Percentiles rank a stretch among this genome's conserved stretches.
Conservation (phyloP, 2,329 filamentous ascomycete species). For the Fusarium circinatum region DNA sequence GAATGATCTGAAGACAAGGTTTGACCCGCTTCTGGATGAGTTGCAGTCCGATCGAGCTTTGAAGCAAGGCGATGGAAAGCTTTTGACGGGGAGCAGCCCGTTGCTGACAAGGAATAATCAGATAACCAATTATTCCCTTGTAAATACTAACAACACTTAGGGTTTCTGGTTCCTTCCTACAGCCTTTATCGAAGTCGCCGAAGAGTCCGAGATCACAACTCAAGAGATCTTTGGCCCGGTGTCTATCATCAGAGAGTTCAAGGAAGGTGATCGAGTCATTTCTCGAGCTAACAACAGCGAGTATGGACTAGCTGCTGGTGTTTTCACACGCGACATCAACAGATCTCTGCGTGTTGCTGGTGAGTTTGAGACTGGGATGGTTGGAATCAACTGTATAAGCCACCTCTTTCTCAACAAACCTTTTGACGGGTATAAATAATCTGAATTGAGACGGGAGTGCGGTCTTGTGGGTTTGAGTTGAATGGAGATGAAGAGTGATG, state of each 20-base stretch:
- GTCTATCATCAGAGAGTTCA: accelerated
- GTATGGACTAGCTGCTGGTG: background rate
- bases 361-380: background rate
- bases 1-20: background rate
- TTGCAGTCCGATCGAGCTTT: background rate
- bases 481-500: background rate
- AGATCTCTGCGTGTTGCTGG: background rate
- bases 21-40: background rate
- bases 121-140: too few species aligned
- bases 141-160: background rate
- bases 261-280: background rate
- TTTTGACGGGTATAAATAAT: background rate
- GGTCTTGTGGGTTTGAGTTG: background rate
- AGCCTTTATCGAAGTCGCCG: accelerated
- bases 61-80: background rate
- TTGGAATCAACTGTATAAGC: background rate
- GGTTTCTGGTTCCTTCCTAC: background rate
- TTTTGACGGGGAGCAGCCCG: background rate
- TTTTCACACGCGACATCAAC: background rate
- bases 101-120: too few species aligned
- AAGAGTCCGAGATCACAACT: background rate
- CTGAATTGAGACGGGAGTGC: background rate
- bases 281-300: background rate
- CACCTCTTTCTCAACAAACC: too few species aligned
- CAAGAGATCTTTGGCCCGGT: background rate